A percentile compares a stretch with the other conserved stretches of the same genome.
These are phyloP conservation scores for Trichoderma simmonsii DNA, from an alignment of 2,329 filamentous ascomycete genomes.

Conservation along the genomic window DNA sequence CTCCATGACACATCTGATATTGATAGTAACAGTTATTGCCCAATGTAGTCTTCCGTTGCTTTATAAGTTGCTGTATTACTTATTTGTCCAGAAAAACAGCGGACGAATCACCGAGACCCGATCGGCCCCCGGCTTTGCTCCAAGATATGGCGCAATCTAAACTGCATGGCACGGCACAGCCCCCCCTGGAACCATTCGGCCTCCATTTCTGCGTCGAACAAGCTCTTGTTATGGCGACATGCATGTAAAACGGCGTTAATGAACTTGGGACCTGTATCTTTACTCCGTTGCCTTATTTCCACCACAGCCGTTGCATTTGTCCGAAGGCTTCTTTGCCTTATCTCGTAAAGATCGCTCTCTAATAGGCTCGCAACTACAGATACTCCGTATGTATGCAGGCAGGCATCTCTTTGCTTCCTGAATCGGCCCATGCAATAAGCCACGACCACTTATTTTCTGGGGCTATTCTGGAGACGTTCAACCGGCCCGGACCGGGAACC, in stretches of 20 bases:
- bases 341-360: not conserved
- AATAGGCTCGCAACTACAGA: not conserved
- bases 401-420: not conserved
- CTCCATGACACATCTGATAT: not conserved
- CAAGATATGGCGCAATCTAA: not conserved
- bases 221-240: not conserved
- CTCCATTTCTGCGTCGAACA: not conserved
- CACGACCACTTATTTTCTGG: not conserved
- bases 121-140: not conserved
- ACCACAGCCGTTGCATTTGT: not conserved
- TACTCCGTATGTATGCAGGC: not conserved
- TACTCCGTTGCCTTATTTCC: not conserved
- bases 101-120: conserved; percentile 2
- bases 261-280: not conserved
- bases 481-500: not conserved
- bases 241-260: not conserved
- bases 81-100: not conserved
- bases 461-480: not conserved
- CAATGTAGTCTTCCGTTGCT: not conserved
- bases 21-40: not conserved
- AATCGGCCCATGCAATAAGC: not conserved
- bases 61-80: not conserved
- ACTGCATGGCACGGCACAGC: not conserved
- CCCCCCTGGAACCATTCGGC: not conserved
- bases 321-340: too few relatives aligned